A percentile compares a stretch with the other conserved stretches of the same genome.
These are phyloP conservation scores for Starmerella gropengiesseri DNA, from an alignment of 805 yeast genomes.

Conservation along the genomic window DNA sequence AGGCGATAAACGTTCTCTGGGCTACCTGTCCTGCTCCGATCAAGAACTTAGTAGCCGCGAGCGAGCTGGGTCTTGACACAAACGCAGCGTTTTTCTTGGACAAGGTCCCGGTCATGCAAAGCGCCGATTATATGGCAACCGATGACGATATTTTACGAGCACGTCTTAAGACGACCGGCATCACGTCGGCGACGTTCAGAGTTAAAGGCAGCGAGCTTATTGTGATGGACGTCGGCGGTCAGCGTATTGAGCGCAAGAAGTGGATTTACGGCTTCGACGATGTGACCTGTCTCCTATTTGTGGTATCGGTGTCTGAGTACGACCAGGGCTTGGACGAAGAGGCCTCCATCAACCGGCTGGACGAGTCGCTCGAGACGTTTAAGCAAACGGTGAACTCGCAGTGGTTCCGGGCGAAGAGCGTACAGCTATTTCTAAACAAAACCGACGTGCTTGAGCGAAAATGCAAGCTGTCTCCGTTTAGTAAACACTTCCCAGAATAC, in stretches of 20 bases:
- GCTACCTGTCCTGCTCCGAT: conserved; percentile 29
- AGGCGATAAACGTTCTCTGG: conserved; percentile 66
- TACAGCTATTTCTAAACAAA: conserved; percentile 81
- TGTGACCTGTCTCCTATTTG: conserved; percentile 78
- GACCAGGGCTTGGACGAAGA: conserved; percentile 90
- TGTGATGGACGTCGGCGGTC: conserved; percentile 95
- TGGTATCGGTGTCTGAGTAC: conserved; percentile 81
- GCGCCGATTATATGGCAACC: conserved; percentile 53
- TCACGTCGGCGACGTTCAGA: conserved; percentile 71
- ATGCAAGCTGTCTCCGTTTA: conserved; percentile 48
- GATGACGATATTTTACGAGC: conserved; percentile 83
- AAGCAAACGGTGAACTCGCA: conserved; percentile 71
- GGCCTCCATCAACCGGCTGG: conserved; percentile 77
- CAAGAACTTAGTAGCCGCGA: conserved; percentile 39
- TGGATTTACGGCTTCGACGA: conserved; percentile 97
- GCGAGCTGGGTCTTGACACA: conserved; percentile 76
- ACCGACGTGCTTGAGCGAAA: conserved; percentile 71
- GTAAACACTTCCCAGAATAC: conserved; percentile 67
- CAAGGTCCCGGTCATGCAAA: conserved; percentile 53
- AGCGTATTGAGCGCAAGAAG: conserved; percentile 86
- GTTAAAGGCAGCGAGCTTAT: conserved; percentile 54
- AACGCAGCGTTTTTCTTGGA: conserved; percentile 75
- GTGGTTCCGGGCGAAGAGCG: conserved; percentile 79
- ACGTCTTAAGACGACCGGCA: conserved; percentile 90
- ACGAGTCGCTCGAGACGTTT: conserved; percentile 75